Percentiles rank a stretch among this genome's conserved stretches.
Evolutionary conservation across 768 basidiomycete species (phyloP).

Genomic region (Albatrellus ellisii): DNA sequence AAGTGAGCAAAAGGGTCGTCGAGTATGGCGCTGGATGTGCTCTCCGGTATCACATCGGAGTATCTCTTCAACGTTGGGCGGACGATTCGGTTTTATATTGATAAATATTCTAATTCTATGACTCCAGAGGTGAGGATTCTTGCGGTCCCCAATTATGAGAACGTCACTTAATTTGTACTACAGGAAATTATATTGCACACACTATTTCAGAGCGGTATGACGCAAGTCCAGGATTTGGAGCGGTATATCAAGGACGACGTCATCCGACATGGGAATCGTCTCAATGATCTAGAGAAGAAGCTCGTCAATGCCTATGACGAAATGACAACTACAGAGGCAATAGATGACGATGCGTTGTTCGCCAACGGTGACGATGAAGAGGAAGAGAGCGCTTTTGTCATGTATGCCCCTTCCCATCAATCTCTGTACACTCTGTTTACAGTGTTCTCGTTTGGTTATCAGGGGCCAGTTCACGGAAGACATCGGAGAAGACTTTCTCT

Average conservation of each 20-base stretch:
- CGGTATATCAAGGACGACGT: conserved; percentile 85
- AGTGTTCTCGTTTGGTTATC: conserved; percentile 3
- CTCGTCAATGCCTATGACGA: conserved; percentile 75
- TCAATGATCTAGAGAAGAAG: conserved; percentile 78
- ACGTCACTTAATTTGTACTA: neutral
- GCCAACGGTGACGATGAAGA: conserved; percentile 41
- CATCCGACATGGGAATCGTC: conserved; percentile 61
- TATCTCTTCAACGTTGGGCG: conserved; percentile 79
- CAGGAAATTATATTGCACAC: conserved; percentile 92
- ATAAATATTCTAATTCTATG: conserved; percentile 74
- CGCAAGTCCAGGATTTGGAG: conserved; percentile 68
- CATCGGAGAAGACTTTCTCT: conserved; percentile 88
- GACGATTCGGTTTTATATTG: conserved; percentile 69
- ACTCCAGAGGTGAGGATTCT: conserved; percentile 56
- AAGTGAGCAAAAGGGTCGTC: too few species aligned
- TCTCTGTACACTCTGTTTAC: neutral
- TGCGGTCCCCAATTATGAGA: neutral
- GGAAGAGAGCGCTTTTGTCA: conserved; percentile 51
- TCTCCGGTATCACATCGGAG: conserved; percentile 65
- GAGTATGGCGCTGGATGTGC: conserved; percentile 61
- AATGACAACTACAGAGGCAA: conserved; percentile 31
- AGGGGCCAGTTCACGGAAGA: conserved; percentile 82
- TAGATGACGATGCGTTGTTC: conserved; percentile 53
- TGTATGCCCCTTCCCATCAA: conserved; percentile 30
- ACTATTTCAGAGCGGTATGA: conserved; percentile 78